Conservation (phyloP, 148 eudicot genomes). For the Camellia japonica region DNA sequence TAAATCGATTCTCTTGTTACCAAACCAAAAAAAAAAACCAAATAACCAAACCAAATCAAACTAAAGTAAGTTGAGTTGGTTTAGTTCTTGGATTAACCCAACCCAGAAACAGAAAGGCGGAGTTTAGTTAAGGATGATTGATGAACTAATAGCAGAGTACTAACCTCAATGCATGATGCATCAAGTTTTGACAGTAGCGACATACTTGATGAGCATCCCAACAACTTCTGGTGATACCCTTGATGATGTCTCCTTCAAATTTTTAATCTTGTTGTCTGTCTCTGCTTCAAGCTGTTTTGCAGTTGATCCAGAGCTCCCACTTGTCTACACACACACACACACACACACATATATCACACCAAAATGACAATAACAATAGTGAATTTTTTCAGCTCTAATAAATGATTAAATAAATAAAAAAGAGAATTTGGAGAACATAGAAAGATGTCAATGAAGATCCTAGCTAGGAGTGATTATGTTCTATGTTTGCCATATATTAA, state of each 20-base stretch:
- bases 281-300: conserved; percentile 57
- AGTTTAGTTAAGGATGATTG: not conserved
- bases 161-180: conserved; percentile 9
- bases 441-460: not conserved
- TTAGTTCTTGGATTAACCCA: too few species aligned
- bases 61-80: not conserved
- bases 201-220: conserved; percentile 30
- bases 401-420: not conserved
- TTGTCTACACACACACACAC: conserved; percentile 25
- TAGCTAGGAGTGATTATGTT: too few species aligned
- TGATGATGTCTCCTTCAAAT: conserved; percentile 39
- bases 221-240: conserved; percentile 44
- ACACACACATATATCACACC: not conserved
- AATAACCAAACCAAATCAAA: too few species aligned
- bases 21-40: not conserved
- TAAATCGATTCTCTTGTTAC: not conserved
- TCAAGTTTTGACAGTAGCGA: conserved; percentile 32
- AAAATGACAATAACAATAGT: not conserved
- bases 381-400: not conserved
- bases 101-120: not conserved
- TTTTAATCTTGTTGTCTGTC: conserved; percentile 45
- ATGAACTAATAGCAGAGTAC: not conserved
- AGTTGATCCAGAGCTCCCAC: conserved; percentile 52
- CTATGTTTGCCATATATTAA: too few species aligned
- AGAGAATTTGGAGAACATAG: not conserved